Evolutionary conservation across 805 yeast genomes (phyloP), one percentile per base, ranked within the genome.

Genomic region (Ogataea pignaliae): DNA sequence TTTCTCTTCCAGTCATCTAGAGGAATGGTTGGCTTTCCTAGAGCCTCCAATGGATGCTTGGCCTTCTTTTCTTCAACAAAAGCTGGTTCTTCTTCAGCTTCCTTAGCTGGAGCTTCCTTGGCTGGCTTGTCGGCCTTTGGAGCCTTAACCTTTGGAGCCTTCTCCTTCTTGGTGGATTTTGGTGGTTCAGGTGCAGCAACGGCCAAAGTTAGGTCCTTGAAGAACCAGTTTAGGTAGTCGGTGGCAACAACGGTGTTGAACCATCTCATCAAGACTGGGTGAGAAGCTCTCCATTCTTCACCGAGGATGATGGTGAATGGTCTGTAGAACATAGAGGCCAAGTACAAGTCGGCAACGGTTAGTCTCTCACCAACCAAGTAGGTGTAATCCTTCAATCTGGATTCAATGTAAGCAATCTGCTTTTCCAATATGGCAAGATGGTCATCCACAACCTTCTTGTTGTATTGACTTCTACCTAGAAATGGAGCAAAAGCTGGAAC

Each of bases 1-100:
- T 73, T 72, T 76, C 97, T 85, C 82, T 93, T 93, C 95, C 97
- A 90, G 71, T 88, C 93, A 65, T 91, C 97, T 52, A 91, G 61
- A 50, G 79, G 71, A 58, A 82, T 72, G 57, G 75, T 72, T 50
- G 83, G 61, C 65, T 79, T 84, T 60, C 93, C 95, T 53, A 91
- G 80, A 47, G 75, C 72, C 68, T 81, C 95, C 67, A 90, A 80
- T 64, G 98, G 97, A 75, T 91, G 98, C 71, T 85, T 85, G 56
- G 89, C 78, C 74, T 86, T 87, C 76, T 85, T 85, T 59, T 73
- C 78, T 63, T 72, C 77, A 52, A 72, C 74, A 30, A 30, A 12
- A 9, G 14, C 34, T 42, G 77, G 71, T 42, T 53, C 56, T 16
- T 57, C 69, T 10, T 49, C 73, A 16, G 54, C 73, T 15, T 54